phyloP scores from a whole-genome alignment of 164 flowering plant species.

The Hamamelis virginiana region DNA sequence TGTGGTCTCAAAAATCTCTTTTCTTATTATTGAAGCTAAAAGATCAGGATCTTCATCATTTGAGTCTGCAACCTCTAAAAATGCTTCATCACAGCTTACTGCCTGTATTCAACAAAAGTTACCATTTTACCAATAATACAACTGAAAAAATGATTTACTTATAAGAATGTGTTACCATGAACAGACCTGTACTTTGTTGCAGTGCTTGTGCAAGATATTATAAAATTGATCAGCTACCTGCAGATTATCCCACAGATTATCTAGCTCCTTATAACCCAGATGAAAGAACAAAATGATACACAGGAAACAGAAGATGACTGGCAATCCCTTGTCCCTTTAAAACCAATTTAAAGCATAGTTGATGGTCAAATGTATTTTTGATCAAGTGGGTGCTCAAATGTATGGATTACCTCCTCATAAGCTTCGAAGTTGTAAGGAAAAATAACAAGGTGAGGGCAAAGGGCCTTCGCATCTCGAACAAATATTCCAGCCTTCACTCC shows the following conservation, averaged over 20 bases:
- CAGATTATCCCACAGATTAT: conserved; percentile 18
- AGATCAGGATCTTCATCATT: conserved; percentile 56
- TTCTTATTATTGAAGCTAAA: conserved; percentile 68
- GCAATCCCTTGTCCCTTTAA: not conserved
- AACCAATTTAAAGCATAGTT: not conserved
- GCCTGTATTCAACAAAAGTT: conserved; percentile 50
- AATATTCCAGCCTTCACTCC: conserved; percentile 95
- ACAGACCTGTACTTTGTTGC: conserved; percentile 84
- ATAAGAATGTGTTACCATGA: not conserved
- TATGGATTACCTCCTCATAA: conserved; percentile 69
- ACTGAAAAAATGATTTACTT: not conserved
- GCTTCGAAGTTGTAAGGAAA: conserved; percentile 87
- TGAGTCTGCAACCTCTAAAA: conserved; percentile 66
- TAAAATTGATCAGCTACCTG: conserved; percentile 98
- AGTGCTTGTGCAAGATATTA: conserved; percentile 80
- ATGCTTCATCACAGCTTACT: conserved; percentile 97
- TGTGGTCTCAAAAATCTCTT: conserved; percentile 72
- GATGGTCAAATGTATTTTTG: too few relatives aligned
- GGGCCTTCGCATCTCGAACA: conserved; percentile 89
- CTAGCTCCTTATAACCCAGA: not conserved
- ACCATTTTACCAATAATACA: conserved; percentile 2
- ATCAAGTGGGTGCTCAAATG: not conserved
- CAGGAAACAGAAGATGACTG: not conserved
- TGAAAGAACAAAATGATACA: not conserved
- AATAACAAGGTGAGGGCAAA: conserved; percentile 88